These are phyloP conservation scores for Xylaria flabelliformis DNA, from an alignment of 495 filamentous ascomycete species.

Conservation along the genomic window DNA sequence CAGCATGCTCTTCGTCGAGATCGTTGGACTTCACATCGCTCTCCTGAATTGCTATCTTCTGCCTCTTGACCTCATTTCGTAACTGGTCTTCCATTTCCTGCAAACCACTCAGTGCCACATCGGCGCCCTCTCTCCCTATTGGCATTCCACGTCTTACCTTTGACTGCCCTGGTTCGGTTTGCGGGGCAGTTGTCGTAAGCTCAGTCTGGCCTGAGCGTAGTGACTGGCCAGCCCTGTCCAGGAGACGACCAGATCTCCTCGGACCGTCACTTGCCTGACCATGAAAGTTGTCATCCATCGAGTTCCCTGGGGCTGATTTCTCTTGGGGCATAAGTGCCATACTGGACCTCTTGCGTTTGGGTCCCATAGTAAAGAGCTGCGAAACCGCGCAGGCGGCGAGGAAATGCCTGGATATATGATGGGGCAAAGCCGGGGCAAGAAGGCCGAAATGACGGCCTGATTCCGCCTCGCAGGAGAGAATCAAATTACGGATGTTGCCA, in stretches of 20 bases:
- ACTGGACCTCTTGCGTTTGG: slow-evolving; percentile 34
- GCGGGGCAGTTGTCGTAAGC: not conserved
- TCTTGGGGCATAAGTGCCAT: slow-evolving; percentile 16
- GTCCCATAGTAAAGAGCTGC: slow-evolving; percentile 20
- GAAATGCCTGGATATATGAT: slow-evolving; percentile 25
- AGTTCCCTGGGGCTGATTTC: not conserved
- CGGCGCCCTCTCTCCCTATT: not conserved
- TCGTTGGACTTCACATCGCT: slow-evolving; percentile 25
- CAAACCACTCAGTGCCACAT: slow-evolving; percentile 31
- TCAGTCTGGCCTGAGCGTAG: not conserved
- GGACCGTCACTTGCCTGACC: slow-evolving; percentile 3
- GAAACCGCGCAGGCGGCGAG: not conserved
- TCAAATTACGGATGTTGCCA: slow-evolving; percentile 23
- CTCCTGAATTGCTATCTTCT: slow-evolving; percentile 37
- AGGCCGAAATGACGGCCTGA: slow-evolving; percentile 10
- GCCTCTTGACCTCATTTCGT: slow-evolving; percentile 32
- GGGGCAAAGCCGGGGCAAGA: slow-evolving; percentile 12
- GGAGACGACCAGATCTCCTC: slow-evolving; percentile 35
- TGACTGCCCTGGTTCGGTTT: not conserved
- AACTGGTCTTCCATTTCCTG: slow-evolving; percentile 42
- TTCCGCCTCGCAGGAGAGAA: slow-evolving; percentile 28
- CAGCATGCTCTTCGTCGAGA: not conserved
- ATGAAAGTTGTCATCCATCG: not conserved
- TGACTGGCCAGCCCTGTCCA: slow-evolving; percentile 18
- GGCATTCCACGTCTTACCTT: slow-evolving; percentile 21